Base-by-base conservation (phyloP, 108 stramenopile species). In the Cyclotella choctawhatcheeana region DNA sequence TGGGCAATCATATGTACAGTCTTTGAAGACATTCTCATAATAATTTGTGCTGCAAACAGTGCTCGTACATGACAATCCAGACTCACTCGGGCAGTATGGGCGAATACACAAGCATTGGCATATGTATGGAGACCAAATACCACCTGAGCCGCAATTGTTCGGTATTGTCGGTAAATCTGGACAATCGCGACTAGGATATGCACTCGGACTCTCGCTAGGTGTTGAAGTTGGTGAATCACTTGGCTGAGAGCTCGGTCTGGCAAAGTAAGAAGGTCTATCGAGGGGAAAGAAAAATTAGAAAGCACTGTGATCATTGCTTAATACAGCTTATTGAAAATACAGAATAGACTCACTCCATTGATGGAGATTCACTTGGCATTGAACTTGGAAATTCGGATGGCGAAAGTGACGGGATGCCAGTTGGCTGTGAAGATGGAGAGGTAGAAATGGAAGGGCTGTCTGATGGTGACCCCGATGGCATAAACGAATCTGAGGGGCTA, bases 171-270 rank as follows among this genome's bases (percentile, higher is more conserved):
- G 63, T 4, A 48, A 21, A 27, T 26, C 24, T 30, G 63, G 63
- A 30, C 63, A 64, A 64, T 64, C 63, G 21, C 63, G 63, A 64
- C 44, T 45, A 1, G 63, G 63, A 8, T 16, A 20, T 16, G 63
- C 31, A 27, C 45, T 48, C 2, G 63, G 63, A 47, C 25, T 7
- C 7, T 26, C 45, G 16, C 44, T 45, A 13, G 63, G 63, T 6
- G 4, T 3, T 37, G 20, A 22, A 10, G 33, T 35, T 20, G 58
- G 58, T 37, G 33, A 22, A 7, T 64, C 63, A 29, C 44, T 45
- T 1, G 60, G 60, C 12, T 12, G 44, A 24, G 40, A 37, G 35
- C 51, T 52, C 10, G 4, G 20, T 52, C 10, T 22, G n/a, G n/a
- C n/a, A n/a, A n/a, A n/a, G n/a, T n/a, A n/a, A n/a, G n/a, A n/a